phyloP scores from a whole-genome alignment of 2,329 filamentous ascomycete species.

The Colletotrichum agaves region DNA sequence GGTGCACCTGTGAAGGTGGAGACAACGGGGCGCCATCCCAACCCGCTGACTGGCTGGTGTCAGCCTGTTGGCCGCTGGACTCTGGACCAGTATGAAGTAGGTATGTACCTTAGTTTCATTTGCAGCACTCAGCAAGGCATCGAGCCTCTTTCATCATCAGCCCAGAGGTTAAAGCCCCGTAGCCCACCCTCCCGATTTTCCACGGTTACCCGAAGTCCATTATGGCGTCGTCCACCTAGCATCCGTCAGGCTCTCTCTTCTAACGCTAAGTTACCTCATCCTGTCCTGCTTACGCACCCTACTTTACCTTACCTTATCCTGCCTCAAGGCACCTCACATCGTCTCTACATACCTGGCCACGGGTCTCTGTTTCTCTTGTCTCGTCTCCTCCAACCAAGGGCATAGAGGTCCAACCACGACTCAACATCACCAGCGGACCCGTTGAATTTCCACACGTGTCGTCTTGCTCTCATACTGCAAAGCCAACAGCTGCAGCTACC shows the following conservation, averaged over 20 bases:
- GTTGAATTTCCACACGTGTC: slow-evolving; percentile 28
- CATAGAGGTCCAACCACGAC: slow-evolving; percentile 15
- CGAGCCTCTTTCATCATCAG: slow-evolving; percentile 40
- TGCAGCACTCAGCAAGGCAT: slow-evolving; percentile 9
- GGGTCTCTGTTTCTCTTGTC: neutral
- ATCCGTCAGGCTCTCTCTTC: neutral
- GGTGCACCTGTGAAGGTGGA: slow-evolving; percentile 21
- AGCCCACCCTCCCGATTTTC: slow-evolving; percentile 39
- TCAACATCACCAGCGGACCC: slow-evolving; percentile 16
- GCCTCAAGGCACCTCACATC: neutral
- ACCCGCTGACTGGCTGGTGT: slow-evolving; percentile 1
- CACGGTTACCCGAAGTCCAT: neutral
- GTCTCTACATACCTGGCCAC: neutral
- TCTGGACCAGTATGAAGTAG: no score
- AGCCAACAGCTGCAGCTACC: neutral
- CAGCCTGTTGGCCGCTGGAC: slow-evolving; percentile 15
- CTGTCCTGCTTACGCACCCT: neutral
- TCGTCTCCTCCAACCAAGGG: neutral
- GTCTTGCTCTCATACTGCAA: neutral
- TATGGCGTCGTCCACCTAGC: neutral
- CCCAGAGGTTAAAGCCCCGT: slow-evolving; percentile 34
- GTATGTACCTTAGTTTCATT: no score
- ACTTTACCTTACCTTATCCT: neutral
- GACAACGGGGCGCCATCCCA: neutral
- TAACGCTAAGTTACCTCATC: neutral